Base-by-base conservation (phyloP, 257 asterid genomes). In the Penstemon newberryi region DNA sequence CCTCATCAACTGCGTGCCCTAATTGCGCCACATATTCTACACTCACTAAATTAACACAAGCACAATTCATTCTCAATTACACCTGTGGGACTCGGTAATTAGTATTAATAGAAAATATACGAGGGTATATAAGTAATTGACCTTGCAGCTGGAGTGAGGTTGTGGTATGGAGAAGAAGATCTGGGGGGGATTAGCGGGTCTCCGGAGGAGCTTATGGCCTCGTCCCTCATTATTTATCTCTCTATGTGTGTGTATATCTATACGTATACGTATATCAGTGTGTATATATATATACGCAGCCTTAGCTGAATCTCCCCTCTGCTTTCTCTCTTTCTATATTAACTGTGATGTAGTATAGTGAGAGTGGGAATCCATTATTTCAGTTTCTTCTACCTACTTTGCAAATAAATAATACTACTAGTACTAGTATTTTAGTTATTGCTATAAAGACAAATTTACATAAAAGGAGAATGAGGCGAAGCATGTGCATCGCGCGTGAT, bases 61-160 rank as follows among this genome's bases (percentile, higher is more conserved):
- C 15, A 12, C n/a, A 3, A 58, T 19, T 47, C 7, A 36, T 39
- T 56, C 52, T 45, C 45, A 67, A 73, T 43, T 47, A 56, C 73
- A 62, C 12, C 19, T 25, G 33, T 25, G 33, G 33, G 33, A 25
- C 33, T 25, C 33, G 33, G 33, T 25, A 25, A 25, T 25, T 25
- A 2, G 33, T 25, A 2, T 25, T 25, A 25, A 25, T 1, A 25
- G 33, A 25, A 25, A 25, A 25, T 25, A 25, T 64, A 59, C 11
- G 4, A 54, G 84, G 82, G 73, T 71, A 45, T 5, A 41, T 41
- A 61, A 56, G 76, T 37, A 54, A 59, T 41, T 77, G 73, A 93
- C 98, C 98, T 93, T 59, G 97, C 98, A 61, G 98, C 97, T 53
- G 96, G 98, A 61, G 98, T 90, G 50, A 82, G 75, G 59, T 70